Conservation (phyloP, 2,329 filamentous ascomycete species). For the Westerdykella ornata region DNA sequence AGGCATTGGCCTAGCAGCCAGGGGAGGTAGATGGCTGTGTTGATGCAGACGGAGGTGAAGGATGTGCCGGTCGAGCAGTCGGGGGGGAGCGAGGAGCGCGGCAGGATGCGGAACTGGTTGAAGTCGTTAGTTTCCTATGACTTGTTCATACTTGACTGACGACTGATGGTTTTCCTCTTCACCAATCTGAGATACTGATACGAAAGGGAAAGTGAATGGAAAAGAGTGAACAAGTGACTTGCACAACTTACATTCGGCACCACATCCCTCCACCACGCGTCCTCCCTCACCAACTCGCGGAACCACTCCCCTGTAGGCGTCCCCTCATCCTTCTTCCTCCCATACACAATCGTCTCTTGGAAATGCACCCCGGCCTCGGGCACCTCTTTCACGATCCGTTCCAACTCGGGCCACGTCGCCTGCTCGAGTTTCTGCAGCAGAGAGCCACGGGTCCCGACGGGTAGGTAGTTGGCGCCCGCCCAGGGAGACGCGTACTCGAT, state of each 20-base stretch:
- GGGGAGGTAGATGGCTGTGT: constrained; percentile 78
- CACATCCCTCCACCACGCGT: constrained; percentile 68
- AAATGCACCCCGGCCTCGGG: constrained; percentile 78
- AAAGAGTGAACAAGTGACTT: constrained; percentile 17
- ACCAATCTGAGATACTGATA: neutral
- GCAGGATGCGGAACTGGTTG: constrained; percentile 54
- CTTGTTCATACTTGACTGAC: too few species aligned
- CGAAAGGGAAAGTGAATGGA: neutral
- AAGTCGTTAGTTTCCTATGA: neutral
- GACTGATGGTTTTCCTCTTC: too few species aligned
- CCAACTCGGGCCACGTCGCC: constrained; percentile 42
- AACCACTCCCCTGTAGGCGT: constrained; percentile 53
- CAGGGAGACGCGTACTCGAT: constrained; percentile 85
- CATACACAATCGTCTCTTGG: constrained; percentile 54
- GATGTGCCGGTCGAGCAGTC: constrained; percentile 65
- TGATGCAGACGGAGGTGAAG: constrained; percentile 86
- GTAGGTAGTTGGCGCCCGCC: constrained; percentile 75
- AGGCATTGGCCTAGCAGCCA: constrained; percentile 79
- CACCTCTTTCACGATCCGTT: constrained; percentile 48
- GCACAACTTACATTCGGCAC: constrained; percentile 55
- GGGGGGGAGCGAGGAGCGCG: constrained; percentile 49
- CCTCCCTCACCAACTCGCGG: constrained; percentile 57
- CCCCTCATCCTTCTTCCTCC: constrained; percentile 57
- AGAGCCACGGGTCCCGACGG: constrained; percentile 42
- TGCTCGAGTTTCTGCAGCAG: constrained; percentile 38